Evolutionary conservation across 176 grass and related monocot genomes (phyloP).

Genomic region (Zizania latifolia): DNA sequence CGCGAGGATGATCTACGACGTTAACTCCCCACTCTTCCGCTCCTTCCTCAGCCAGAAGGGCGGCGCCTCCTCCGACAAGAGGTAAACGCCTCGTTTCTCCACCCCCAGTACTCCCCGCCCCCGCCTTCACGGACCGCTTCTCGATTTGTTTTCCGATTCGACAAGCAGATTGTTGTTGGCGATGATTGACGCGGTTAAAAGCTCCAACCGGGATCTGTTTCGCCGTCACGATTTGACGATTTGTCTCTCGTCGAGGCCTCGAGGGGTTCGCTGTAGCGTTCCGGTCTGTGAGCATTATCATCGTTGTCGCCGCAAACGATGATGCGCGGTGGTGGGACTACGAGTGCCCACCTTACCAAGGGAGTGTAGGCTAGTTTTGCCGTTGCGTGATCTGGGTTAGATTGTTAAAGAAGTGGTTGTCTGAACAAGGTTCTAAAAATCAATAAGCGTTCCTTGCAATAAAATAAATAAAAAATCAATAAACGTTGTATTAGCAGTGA

Average conservation of each 20-base stretch:
- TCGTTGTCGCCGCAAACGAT: neutral
- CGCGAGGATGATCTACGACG: constrained; percentile 70
- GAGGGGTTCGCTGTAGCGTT: neutral
- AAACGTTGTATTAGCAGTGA: neutral
- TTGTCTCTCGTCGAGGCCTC: neutral
- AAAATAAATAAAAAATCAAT: too few species aligned
- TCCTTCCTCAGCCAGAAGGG: constrained; percentile 88
- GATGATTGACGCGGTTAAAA: neutral
- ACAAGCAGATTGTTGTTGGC: neutral
- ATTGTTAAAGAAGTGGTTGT: neutral
- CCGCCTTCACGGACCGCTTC: neutral
- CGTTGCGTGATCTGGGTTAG: neutral
- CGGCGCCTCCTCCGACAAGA: constrained; percentile 48
- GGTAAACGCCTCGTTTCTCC: constrained; percentile 5
- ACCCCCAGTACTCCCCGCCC: neutral
- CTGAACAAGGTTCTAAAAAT: too few species aligned
- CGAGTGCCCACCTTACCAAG: too few species aligned
- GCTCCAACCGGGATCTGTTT: neutral
- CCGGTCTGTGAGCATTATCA: neutral
- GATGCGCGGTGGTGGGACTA: neutral
- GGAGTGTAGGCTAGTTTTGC: too few species aligned
- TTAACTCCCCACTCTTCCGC: constrained; percentile 56
- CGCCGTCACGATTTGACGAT: neutral
- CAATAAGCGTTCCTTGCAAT: neutral
- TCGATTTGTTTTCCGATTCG: neutral